Evolutionary conservation across 1,139 yeast species (phyloP).

Genomic region (Kurtzmaniella quercitrusa): DNA sequence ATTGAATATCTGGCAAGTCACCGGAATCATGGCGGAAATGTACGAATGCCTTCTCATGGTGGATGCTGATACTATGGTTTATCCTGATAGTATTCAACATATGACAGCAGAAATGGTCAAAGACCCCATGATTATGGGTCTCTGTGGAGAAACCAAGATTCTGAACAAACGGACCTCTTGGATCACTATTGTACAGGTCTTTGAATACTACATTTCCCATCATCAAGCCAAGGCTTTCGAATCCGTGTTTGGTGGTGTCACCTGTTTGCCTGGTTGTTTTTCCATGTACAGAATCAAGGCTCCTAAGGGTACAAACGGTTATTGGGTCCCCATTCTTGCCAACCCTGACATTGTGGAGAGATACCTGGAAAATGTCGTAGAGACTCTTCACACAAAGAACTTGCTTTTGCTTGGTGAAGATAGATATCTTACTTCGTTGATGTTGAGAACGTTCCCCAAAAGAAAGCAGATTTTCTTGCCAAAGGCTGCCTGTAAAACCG

Average conservation of each 20-base stretch:
- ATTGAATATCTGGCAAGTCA: conserved; percentile 74
- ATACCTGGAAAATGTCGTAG: conserved; percentile 84
- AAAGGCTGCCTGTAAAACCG: conserved; percentile 92
- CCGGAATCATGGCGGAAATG: conserved; percentile 83
- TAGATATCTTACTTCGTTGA: conserved; percentile 79
- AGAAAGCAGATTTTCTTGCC: conserved; percentile 92
- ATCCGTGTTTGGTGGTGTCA: conserved; percentile 93
- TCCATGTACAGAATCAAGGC: conserved; percentile 92
- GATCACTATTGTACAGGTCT: conserved; percentile 95
- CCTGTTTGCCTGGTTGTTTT: conserved; percentile 97
- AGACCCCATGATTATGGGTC: conserved; percentile 88
- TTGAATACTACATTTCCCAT: conserved; percentile 93
- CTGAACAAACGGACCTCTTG: conserved; percentile 81
- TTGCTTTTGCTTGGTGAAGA: conserved; percentile 90
- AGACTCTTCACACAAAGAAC: conserved; percentile 87
- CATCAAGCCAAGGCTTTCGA: conserved; percentile 97
- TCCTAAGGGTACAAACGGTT: conserved; percentile 86
- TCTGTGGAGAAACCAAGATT: conserved; percentile 96
- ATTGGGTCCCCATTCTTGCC: conserved; percentile 94
- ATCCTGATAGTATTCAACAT: conserved; percentile 86
- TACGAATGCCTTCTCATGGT: conserved; percentile 91
- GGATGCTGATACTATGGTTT: conserved; percentile 94
- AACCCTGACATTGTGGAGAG: conserved; percentile 96
- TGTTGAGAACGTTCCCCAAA: conserved; percentile 90
- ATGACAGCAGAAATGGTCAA: conserved; percentile 92